Evolutionary conservation across 2,329 filamentous ascomycete species (phyloP), one percentile per base, ranked within the genome.

Genomic region (Cladosporium sp.): DNA sequence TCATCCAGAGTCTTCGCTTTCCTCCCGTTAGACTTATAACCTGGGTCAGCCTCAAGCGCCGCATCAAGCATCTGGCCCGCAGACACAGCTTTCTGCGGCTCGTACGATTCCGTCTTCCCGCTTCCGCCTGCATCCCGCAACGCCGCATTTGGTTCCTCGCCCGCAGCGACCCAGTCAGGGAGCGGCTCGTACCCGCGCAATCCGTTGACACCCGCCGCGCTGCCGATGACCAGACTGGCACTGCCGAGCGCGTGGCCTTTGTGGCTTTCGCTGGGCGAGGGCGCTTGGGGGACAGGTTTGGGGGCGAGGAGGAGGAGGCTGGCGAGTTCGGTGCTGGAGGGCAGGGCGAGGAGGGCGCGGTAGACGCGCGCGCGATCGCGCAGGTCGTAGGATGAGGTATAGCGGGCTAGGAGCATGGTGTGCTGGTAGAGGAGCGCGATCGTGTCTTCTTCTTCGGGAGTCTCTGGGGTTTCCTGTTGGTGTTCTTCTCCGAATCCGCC

Each of bases 351-450:
- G 1, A 98, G 81, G 1, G 90, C 80, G 58, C 87, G 89, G 73
- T 95, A 97, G 56, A 96, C 80, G 32, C 93, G 84, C 2, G 91
- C 85, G 19, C 93, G 86, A 67, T 97, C 93, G 58, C 93, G 89
- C 3, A 98, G 82, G 65, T 97, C 91, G 70, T 95, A 98, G 1
- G 91, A 96, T 0, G 85, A 89, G 63, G 97, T 93, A 69, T 97
- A 98, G 56, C 93, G 84, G 32, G 88, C 88, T 1, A 98, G 81
- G 1, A 92, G 79, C 28, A 95, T 77, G 18, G 88, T 82, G 63
- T 98, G 95, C 31, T 86, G 81, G 84, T 90, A 98, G 1, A 98
- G 75, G 2, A 84, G 77, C 31, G 83, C 81, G 49, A 95, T 84
- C 0, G 86, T 82, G 10, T 60, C 32, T 11, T 55, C 42, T 19